Conservation (phyloP, 2,329 filamentous ascomycete species). For the Macroventuria anomochaeta region DNA sequence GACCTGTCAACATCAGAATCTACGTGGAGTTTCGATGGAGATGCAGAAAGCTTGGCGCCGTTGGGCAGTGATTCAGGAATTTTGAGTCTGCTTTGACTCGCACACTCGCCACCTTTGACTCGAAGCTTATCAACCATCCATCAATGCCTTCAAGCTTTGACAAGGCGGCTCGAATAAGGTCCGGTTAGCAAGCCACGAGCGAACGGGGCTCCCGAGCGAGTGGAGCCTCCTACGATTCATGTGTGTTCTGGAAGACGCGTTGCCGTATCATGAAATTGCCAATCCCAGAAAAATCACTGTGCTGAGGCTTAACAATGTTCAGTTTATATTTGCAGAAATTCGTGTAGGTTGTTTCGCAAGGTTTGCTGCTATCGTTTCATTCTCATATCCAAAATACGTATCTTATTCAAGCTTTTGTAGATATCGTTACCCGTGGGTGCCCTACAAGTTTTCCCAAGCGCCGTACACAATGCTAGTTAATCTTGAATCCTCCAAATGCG, state of each 20-base stretch:
- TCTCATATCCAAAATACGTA: background rate
- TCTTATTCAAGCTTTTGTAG: constrained; percentile 5
- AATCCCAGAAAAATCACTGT: constrained; percentile 1
- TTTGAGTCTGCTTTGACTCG: background rate
- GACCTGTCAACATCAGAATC: background rate
- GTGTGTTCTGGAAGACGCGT: constrained; percentile 22
- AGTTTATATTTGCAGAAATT: background rate
- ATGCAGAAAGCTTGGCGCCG: background rate
- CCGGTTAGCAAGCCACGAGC: constrained; percentile 14
- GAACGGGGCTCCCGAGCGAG: constrained; percentile 28
- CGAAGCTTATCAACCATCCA: constrained; percentile 5
- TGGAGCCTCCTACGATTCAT: constrained; percentile 26
- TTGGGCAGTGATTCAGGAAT: background rate
- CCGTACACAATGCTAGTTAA: constrained; percentile 10
- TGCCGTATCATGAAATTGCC: constrained; percentile 22
- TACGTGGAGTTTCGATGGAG: constrained; percentile 1
- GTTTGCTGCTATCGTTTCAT: background rate
- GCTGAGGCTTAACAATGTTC: constrained; percentile 5
- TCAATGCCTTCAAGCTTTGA: constrained; percentile 6
- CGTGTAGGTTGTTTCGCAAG: background rate
- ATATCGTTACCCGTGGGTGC: constrained; percentile 4
- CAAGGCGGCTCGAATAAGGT: constrained; percentile 18
- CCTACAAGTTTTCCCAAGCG: constrained; percentile 8
- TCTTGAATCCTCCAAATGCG: constrained; percentile 3
- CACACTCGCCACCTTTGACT: background rate